phyloP scores from a whole-genome alignment of 2,329 filamentous ascomycete species.

The Pestalotiopsis sp. region DNA sequence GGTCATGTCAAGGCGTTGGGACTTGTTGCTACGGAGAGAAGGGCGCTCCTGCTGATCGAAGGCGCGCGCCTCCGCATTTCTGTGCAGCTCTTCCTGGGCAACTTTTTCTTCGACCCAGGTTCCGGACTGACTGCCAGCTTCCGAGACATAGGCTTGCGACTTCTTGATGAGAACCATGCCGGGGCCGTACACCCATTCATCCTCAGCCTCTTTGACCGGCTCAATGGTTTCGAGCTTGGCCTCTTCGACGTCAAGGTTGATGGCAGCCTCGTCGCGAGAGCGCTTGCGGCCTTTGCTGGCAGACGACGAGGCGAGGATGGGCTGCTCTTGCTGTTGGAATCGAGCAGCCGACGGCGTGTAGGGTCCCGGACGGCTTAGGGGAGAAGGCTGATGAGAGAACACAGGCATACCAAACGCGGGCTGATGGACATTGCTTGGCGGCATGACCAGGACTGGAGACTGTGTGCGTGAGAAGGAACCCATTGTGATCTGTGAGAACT shows the following conservation, averaged over 20 bases:
- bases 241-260: slow-evolving; percentile 62
- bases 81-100: slow-evolving; percentile 49
- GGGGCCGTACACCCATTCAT: slow-evolving; percentile 70
- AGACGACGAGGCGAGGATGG: slow-evolving; percentile 26
- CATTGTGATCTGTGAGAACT: slow-evolving; percentile 30
- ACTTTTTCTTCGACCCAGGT: slow-evolving; percentile 73
- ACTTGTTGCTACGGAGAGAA: slow-evolving; percentile 65
- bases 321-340: slow-evolving; percentile 30
- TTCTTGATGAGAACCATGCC: slow-evolving; percentile 76
- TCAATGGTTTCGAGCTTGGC: slow-evolving; percentile 35
- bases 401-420: slow-evolving; percentile 41
- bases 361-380: slow-evolving; percentile 32
- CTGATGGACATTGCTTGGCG: slow-evolving; percentile 44
- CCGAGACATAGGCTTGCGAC: slow-evolving; percentile 56
- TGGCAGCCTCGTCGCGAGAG: slow-evolving; percentile 72
- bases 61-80: slow-evolving; percentile 42
- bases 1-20: slow-evolving; percentile 59
- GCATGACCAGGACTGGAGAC: slow-evolving; percentile 43
- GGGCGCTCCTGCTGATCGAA: slow-evolving; percentile 52
- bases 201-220: slow-evolving; percentile 57
- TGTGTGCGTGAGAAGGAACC: slow-evolving; percentile 39
- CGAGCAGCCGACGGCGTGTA: slow-evolving; percentile 37
- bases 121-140: slow-evolving; percentile 69
- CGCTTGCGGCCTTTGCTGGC: slow-evolving; percentile 70
- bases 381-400: slow-evolving; percentile 39